Evolutionary conservation across 2,329 filamentous ascomycete genomes (phyloP).

Genomic region (Talaromyces albobiverticillius): DNA sequence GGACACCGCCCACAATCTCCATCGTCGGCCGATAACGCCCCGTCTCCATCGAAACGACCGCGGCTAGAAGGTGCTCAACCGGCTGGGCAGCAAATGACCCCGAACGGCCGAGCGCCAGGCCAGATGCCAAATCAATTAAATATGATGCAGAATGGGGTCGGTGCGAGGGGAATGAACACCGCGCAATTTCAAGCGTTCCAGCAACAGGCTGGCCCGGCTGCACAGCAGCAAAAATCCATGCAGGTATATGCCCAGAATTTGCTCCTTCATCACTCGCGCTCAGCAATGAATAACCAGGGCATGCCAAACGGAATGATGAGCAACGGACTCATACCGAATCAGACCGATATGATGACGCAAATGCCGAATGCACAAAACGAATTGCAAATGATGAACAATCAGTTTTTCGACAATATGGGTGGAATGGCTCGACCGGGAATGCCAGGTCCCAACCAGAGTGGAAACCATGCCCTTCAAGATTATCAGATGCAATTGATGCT

Average conservation of each 20-base stretch:
- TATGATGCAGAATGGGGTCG: slow-evolving; percentile 65
- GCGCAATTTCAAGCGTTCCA: slow-evolving; percentile 70
- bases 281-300: slow-evolving; percentile 76
- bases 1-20: slow-evolving; percentile 79
- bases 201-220: slow-evolving; percentile 53
- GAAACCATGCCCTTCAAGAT: slow-evolving; percentile 65
- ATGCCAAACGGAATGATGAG: slow-evolving; percentile 70
- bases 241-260: slow-evolving; percentile 83
- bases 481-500: slow-evolving; percentile 70
- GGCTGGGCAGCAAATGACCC: slow-evolving; percentile 74
- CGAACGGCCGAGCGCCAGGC: slow-evolving; percentile 66
- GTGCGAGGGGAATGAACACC: slow-evolving; percentile 68
- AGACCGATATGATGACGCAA: slow-evolving; percentile 78
- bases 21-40: slow-evolving; percentile 77
- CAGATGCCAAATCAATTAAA: slow-evolving; percentile 68
- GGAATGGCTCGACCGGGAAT: slow-evolving; percentile 34
- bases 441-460: slow-evolving; percentile 40
- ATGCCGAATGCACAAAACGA: slow-evolving; percentile 59
- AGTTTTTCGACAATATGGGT: slow-evolving; percentile 63
- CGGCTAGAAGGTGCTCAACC: slow-evolving; percentile 73
- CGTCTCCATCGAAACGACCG: slow-evolving; percentile 86
- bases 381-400: slow-evolving; percentile 40
- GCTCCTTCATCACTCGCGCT: slow-evolving; percentile 71
- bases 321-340: slow-evolving; percentile 64
- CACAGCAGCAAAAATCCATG: slow-evolving; percentile 72